Base-by-base conservation (phyloP, 257 asterid genomes). In the Gynochthodes officinalis region DNA sequence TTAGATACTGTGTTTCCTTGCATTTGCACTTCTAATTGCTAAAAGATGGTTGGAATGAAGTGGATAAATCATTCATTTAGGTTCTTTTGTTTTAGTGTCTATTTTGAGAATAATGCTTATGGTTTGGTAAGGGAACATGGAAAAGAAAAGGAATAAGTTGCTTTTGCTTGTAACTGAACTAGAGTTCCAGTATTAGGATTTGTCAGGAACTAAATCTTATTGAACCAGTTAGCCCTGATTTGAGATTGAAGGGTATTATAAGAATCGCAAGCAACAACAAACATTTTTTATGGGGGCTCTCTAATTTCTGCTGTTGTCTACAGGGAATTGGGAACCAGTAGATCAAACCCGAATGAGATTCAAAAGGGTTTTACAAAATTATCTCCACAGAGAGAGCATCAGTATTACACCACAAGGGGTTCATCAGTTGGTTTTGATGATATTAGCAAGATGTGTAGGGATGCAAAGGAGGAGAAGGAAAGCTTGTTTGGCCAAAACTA, bases 331-430 rank as follows among this genome's bases (percentile, higher is more conserved):
- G 95, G 91, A 44, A 74, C 79, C 74, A 80, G 74, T 78, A 87
- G 95, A 82, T 83, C 88, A 18, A 83, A 64, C 27, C 64, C 77
- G 9, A 80, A 84, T 42, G 95, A 87, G 49, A 67, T 61, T 57
- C 82, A 86, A 7, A 91, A 88, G 73, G 86, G 83, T 27, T 80
- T 77, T 3, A 69, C 82, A 5, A 81, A 88, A 62, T 81, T 89
- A 11, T 89, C 97, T 6, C 93, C 96, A 0, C 95, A 89, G 85
- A 91, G 88, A 77, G 97, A 91, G 80, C 96, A 91, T 43, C 80
- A 93, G 64, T 89, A 87, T 77, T 89, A 86, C 58, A 86, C 96
- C 0, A 91, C 97, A 0, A 82, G 97, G 71, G 90, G 94, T 14
- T 87, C 96, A 18, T 87, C 96, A 0, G 89, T 87, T 32, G 94